Evolutionary conservation across 305 asterid genomes (phyloP).

Genomic region (Fraxinus baroniana): DNA sequence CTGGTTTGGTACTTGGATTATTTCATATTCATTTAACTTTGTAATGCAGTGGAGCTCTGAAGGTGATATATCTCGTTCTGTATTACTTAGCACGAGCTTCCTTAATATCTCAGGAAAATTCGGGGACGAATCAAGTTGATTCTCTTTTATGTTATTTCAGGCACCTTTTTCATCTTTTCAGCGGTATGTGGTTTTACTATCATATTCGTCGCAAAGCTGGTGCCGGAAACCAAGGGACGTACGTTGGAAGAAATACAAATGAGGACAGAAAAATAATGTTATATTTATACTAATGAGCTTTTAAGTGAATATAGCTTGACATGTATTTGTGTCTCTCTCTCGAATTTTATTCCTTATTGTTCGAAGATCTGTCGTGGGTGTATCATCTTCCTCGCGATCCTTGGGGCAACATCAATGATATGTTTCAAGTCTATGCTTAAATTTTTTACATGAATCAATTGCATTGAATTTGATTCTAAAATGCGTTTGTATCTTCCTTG

Average conservation of each 20-base stretch:
- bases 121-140: background rate
- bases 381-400: background rate
- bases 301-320: background rate
- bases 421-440: background rate
- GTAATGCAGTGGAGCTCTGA: constrained; percentile 70
- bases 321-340: background rate
- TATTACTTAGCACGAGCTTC: background rate
- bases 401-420: background rate
- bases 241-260: constrained; percentile 69
- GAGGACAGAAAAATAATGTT: constrained; percentile 20
- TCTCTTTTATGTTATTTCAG: constrained; percentile 31
- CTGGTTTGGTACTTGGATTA: constrained; percentile 83
- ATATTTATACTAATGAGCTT: background rate
- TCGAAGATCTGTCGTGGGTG: background rate
- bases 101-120: background rate
- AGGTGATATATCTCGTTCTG: constrained; percentile 37
- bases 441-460: background rate
- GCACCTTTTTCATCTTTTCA: constrained; percentile 63
- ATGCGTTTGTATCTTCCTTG: background rate
- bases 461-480: background rate
- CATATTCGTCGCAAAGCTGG: constrained; percentile 46
- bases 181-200: constrained; percentile 42
- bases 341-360: background rate
- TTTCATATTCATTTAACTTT: constrained; percentile 75
- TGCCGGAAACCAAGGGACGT: constrained; percentile 79